Evolutionary conservation across 208 protist genomes (phyloP).

Genomic region (Trichomonas vaginalis): DNA sequence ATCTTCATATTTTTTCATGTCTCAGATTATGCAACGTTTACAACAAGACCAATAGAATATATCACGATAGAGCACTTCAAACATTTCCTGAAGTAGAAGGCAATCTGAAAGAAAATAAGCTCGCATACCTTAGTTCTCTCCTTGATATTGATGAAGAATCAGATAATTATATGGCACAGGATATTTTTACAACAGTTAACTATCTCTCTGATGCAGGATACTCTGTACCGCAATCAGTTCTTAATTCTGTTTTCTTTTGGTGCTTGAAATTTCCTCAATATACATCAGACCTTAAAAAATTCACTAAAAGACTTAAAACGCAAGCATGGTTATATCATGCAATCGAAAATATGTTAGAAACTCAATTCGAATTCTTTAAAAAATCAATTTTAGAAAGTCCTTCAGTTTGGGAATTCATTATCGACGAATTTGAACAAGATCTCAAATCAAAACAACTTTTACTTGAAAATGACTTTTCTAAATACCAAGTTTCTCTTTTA

Average conservation of each 20-base stretch:
- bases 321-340: neutral
- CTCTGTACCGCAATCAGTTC: neutral
- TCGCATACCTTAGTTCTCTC: neutral
- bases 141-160: neutral
- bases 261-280: neutral
- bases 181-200: neutral
- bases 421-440: neutral
- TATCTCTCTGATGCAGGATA: neutral
- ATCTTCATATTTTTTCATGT: too few relatives aligned
- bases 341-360: neutral
- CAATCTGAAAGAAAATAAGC: neutral
- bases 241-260: neutral
- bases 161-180: neutral
- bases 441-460: neutral
- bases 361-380: neutral
- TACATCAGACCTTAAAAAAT: neutral
- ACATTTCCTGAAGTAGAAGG: neutral
- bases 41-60: neutral
- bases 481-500: neutral
- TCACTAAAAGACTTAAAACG: neutral
- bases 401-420: neutral
- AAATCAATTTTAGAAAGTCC: neutral
- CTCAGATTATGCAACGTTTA: neutral
- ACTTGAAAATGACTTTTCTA: neutral
- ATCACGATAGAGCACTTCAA: neutral